phyloP scores from a whole-genome alignment of 2,329 filamentous ascomycete genomes.

The Pseudopithomyces maydicus region DNA sequence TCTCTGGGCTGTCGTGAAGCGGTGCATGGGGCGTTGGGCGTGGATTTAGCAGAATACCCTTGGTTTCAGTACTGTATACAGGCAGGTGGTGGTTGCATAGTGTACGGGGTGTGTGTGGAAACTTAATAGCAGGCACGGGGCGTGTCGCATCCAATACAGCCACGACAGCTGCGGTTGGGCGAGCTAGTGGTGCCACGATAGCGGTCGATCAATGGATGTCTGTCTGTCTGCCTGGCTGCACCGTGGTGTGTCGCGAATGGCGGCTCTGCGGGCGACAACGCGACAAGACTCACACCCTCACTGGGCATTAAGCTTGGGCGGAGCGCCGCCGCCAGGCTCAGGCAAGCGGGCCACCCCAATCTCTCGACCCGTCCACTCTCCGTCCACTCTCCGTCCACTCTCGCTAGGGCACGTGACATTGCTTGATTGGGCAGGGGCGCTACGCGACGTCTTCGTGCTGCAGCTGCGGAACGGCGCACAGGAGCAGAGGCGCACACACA shows the following conservation, averaged over 20 bases:
- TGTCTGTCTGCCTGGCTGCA: not conserved
- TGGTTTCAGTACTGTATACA: constrained; percentile 23
- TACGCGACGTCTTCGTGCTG: constrained; percentile 28
- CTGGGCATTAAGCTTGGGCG: not conserved
- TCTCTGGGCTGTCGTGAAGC: constrained; percentile 53
- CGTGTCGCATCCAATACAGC: constrained; percentile 26
- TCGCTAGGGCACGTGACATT: constrained; percentile 35
- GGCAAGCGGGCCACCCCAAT: constrained; percentile 2
- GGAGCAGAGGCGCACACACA: constrained; percentile 12
- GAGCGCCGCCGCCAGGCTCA: not conserved
- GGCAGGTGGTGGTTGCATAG: constrained; percentile 20
- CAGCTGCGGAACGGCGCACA: constrained; percentile 19
- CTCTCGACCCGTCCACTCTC: constrained; percentile 3
- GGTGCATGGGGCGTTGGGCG: constrained; percentile 24
- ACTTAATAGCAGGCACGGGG: constrained; percentile 11
- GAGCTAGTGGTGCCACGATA: constrained; percentile 20
- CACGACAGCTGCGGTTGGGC: constrained; percentile 6
- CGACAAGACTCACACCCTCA: not conserved
- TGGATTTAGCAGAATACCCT: constrained; percentile 39
- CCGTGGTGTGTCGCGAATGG: not conserved
- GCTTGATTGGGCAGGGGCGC: constrained; percentile 24
- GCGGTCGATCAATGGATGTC: not conserved
- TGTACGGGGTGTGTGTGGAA: constrained; percentile 8
- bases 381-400: too few species aligned
- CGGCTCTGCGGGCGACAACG: not conserved